Evolutionary conservation across 2,329 filamentous ascomycete species (phyloP).

Genomic region (Ceratocystiopsis sp.): DNA sequence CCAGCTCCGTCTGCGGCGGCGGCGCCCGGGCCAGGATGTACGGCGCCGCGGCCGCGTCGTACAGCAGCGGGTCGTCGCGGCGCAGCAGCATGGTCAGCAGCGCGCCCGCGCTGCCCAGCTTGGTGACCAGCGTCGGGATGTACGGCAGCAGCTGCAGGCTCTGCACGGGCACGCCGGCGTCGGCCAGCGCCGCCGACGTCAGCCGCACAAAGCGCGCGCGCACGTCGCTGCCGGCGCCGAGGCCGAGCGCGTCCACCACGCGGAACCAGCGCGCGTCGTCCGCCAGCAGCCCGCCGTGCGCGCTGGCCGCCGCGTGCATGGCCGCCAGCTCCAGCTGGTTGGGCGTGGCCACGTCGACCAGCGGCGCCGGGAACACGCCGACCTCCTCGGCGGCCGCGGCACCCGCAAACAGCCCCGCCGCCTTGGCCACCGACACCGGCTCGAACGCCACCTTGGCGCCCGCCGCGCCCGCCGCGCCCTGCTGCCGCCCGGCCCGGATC

Average conservation of each 20-base stretch:
- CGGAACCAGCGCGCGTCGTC: constrained; percentile 58
- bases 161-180: constrained; percentile 70
- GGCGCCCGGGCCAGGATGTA: constrained; percentile 55
- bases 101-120: constrained; percentile 60
- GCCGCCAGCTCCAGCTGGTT: constrained; percentile 68
- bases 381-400: neutral
- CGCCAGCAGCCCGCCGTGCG: constrained; percentile 43
- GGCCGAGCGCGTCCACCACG: constrained; percentile 62
- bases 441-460: constrained; percentile 58
- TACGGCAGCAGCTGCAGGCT: constrained; percentile 74
- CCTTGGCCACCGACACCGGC: constrained; percentile 73
- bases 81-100: constrained; percentile 56
- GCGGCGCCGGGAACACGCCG: constrained; percentile 37
- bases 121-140: constrained; percentile 70
- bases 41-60: constrained; percentile 40
- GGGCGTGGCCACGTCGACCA: constrained; percentile 62
- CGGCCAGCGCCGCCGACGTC: constrained; percentile 51
- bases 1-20: neutral
- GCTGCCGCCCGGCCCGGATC: constrained; percentile 21
- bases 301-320: constrained; percentile 54
- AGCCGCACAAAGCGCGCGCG: constrained; percentile 53
- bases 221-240: constrained; percentile 35
- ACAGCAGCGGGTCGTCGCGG: constrained; percentile 50
- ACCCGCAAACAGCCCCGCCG: constrained; percentile 45
- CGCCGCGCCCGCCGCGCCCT: constrained; percentile 34